A percentile compares a stretch with the other conserved stretches of the same genome.
phyloP scores from a whole-genome alignment of 768 basidiomycete genomes.

The Rickenella mellea region DNA sequence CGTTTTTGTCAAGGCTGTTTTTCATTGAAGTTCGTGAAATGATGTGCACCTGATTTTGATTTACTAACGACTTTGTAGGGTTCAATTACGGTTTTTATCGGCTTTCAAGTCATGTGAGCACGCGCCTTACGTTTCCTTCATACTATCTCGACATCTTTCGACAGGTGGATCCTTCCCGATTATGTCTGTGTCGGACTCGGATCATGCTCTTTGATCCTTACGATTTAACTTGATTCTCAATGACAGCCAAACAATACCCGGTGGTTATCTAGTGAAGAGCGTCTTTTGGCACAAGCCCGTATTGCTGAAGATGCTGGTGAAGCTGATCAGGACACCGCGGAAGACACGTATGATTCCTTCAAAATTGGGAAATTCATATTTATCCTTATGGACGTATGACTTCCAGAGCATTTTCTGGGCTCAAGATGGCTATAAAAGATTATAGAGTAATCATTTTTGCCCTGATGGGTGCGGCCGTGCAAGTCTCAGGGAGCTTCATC shows the following conservation, averaged over 20 bases:
- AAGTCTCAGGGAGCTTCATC: slow-evolving; percentile 49
- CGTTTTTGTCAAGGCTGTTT: slow-evolving; percentile 40
- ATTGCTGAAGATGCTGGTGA: slow-evolving; percentile 62
- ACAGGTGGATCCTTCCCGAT: slow-evolving; percentile 50
- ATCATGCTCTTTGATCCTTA: not conserved
- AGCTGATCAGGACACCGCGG: slow-evolving; percentile 48
- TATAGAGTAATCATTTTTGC: slow-evolving; percentile 45
- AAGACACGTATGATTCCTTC: slow-evolving; percentile 40
- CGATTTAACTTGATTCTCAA: not conserved
- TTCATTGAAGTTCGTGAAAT: slow-evolving; percentile 44
- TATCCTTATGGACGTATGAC: not conserved
- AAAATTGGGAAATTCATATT: not conserved
- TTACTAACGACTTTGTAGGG: slow-evolving; percentile 29
- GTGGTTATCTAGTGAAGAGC: slow-evolving; percentile 43
- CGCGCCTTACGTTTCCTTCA: not conserved
- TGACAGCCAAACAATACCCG: slow-evolving; percentile 53
- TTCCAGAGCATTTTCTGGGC: slow-evolving; percentile 36
- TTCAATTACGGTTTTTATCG: slow-evolving; percentile 50
- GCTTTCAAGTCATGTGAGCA: slow-evolving; percentile 42
- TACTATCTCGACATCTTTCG: not conserved
- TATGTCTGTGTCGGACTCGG: slow-evolving; percentile 28
- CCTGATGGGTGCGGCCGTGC: slow-evolving; percentile 35
- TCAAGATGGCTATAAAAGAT: slow-evolving; percentile 49
- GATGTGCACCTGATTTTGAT: not conserved
- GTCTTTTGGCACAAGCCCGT: slow-evolving; percentile 52